These are phyloP conservation scores for Penicillium hesseltinei DNA, from an alignment of 2,329 filamentous ascomycete species.

Conservation along the genomic window DNA sequence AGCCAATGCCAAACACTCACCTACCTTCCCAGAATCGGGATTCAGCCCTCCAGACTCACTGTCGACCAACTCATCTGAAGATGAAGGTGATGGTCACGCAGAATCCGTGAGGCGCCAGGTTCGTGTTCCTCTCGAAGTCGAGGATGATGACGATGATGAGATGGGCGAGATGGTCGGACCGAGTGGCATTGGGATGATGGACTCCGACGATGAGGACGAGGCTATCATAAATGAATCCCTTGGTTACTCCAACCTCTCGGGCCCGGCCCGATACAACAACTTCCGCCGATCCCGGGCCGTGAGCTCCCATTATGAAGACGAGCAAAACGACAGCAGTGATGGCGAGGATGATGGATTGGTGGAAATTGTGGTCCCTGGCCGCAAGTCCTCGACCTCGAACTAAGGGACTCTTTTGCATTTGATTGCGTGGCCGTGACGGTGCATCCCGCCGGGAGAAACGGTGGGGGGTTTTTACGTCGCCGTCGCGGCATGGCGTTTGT, in stretches of 20 bases:
- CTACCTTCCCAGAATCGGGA: conserved; percentile 38
- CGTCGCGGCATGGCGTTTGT: conserved; percentile 18
- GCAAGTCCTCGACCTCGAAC: conserved; percentile 32
- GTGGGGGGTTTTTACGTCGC: neutral
- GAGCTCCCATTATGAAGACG: conserved; percentile 36
- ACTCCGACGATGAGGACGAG: conserved; percentile 55
- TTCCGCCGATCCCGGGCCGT: conserved; percentile 36
- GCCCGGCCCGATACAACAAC: conserved; percentile 41
- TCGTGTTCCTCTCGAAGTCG: conserved; percentile 58
- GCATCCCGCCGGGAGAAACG: neutral
- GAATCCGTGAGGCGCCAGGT: conserved; percentile 43
- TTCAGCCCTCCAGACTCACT: conserved; percentile 42
- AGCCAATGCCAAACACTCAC: conserved; percentile 29
- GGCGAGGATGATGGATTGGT: conserved; percentile 46
- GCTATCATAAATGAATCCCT: conserved; percentile 62
- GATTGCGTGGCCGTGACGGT: conserved; percentile 1
- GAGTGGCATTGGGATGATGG: conserved; percentile 47
- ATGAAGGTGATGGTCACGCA: conserved; percentile 37
- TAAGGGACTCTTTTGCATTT: conserved; percentile 9
- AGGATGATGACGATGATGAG: conserved; percentile 52
- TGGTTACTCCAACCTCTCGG: conserved; percentile 67
- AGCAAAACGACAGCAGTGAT: conserved; percentile 47
- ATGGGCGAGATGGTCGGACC: conserved; percentile 51
- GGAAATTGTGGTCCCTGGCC: conserved; percentile 46
- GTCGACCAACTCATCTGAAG: conserved; percentile 45